A percentile compares a stretch with the other conserved stretches of the same genome.
These are phyloP conservation scores for Tolypocladium tundrense DNA, from an alignment of 2,329 filamentous ascomycete genomes.

Conservation along the genomic window DNA sequence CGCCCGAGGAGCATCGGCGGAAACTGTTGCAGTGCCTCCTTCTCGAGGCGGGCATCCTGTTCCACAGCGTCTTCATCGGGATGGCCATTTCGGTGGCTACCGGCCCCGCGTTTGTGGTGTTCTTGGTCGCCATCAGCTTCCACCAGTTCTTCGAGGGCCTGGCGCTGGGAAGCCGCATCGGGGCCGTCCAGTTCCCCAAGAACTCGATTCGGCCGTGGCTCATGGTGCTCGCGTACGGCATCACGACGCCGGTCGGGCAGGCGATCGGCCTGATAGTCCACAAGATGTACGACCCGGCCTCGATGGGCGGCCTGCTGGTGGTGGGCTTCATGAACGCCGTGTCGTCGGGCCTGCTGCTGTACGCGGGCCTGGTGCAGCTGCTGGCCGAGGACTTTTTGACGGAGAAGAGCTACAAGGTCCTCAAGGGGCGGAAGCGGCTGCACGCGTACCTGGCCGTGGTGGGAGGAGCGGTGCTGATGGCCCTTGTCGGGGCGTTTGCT, in stretches of 20 bases:
- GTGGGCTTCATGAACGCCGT: conserved; percentile 85
- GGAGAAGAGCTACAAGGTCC: conserved; percentile 60
- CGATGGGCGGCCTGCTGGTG: conserved; percentile 57
- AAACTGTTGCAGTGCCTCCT: conserved; percentile 68
- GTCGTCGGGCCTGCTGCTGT: conserved; percentile 68
- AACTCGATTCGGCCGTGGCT: conserved; percentile 70
- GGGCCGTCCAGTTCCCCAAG: conserved; percentile 67
- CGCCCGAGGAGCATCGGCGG: conserved; percentile 50
- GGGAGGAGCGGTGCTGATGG: conserved; percentile 57
- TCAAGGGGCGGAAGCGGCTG: conserved; percentile 51
- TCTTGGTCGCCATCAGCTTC: conserved; percentile 71
- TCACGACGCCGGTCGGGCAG: conserved; percentile 73
- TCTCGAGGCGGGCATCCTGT: conserved; percentile 73
- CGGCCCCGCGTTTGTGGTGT: conserved; percentile 68
- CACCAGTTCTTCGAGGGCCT: conserved; percentile 87
- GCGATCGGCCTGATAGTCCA: conserved; percentile 72
- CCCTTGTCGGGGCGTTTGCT: conserved; percentile 62
- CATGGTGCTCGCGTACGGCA: conserved; percentile 68
- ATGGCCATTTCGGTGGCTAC: conserved; percentile 79
- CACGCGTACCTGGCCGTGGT: conserved; percentile 55
- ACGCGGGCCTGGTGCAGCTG: conserved; percentile 75
- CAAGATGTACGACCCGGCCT: conserved; percentile 70
- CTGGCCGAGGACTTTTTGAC: conserved; percentile 75
- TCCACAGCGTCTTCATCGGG: conserved; percentile 78
- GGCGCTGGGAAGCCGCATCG: conserved; percentile 75